Evolutionary conservation across 306 rosid genomes (phyloP).

Genomic region (Herpetospermum pedunculosum): DNA sequence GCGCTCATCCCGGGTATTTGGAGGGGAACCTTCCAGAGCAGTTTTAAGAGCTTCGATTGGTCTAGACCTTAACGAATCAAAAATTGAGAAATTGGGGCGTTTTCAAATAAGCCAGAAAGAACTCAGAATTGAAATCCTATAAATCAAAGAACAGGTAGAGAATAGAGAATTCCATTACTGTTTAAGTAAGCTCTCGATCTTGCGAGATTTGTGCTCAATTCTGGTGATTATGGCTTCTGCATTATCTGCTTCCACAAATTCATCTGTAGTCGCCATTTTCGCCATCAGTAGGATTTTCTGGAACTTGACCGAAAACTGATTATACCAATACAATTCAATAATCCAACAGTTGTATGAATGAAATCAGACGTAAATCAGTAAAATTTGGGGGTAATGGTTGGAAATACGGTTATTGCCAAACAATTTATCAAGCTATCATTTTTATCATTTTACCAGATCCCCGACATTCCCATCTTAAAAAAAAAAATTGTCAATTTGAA

Average conservation of each 20-base stretch:
- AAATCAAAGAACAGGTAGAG: background rate
- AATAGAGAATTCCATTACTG: slow-evolving; percentile 45
- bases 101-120: slow-evolving; percentile 1
- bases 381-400: too few relatives aligned
- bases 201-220: slow-evolving; percentile 86
- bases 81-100: background rate
- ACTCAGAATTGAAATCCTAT: background rate
- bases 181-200: slow-evolving; percentile 93
- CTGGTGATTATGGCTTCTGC: slow-evolving; percentile 87
- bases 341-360: background rate
- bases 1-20: slow-evolving; percentile 75
- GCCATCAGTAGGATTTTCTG: background rate
- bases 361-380: background rate
- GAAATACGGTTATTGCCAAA: too few relatives aligned
- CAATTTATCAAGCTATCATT: too few relatives aligned
- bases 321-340: background rate
- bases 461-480: too few relatives aligned
- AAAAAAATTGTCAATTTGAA: too few relatives aligned
- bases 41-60: slow-evolving; percentile 91
- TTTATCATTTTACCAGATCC: too few relatives aligned
- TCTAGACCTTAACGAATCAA: slow-evolving; percentile 41
- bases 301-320: background rate
- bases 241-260: slow-evolving; percentile 67
- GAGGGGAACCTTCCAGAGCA: slow-evolving; percentile 93
- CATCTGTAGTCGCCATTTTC: slow-evolving; percentile 49